Base-by-base conservation (phyloP, 2,329 filamentous ascomycete genomes). In the Ophiobolus disseminans region DNA sequence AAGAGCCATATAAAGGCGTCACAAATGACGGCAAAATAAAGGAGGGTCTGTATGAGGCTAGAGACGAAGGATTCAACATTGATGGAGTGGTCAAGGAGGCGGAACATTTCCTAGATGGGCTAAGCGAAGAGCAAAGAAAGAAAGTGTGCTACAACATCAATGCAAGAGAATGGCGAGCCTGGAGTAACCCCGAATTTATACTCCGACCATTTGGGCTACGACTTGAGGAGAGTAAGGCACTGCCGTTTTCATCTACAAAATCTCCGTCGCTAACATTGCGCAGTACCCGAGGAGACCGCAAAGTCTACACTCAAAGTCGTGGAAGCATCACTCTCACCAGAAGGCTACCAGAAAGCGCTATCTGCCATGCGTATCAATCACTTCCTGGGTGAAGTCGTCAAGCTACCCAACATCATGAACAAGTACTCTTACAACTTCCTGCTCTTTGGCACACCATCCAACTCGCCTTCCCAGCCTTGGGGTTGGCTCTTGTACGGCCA, bases 401-500 rank as follows among this genome's bases (percentile, higher is more conserved):
- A 82, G 25, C 79, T 83, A 0, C 80, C 82, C 0, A 69, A 74
- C 5, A 81, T 91, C 42, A 84, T 89, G 81, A 91, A 90, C 73
- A 83, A 90, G 67, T 84, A 82, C 73, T 89, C 85, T 1, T 91
- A 91, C 78, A 91, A 91, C 72, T 87, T 90, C 50, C 82, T 84
- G 26, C 74, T 91, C 1, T 91, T 91, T 63, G 87, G 87, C 9
- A 70, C 72, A 8, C 86, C 86, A 0, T 86, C 83, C 0, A 65
- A 74, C 0, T 75, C 75, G 0, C 72, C 75, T 0, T 58, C 58
- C 1, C 62, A 73, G 2, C 85, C 87, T 0, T 91, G 88, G 88
- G 88, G 88, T 0, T 89, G 83, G 72, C 82, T 84, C 0, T 84
- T 91, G 62, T 93, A 91, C 72, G 89, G 89, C 5, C 89, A 93